Evolutionary conservation across 768 basidiomycete genomes (phyloP).

Genomic region (Lactarius hengduanensis): DNA sequence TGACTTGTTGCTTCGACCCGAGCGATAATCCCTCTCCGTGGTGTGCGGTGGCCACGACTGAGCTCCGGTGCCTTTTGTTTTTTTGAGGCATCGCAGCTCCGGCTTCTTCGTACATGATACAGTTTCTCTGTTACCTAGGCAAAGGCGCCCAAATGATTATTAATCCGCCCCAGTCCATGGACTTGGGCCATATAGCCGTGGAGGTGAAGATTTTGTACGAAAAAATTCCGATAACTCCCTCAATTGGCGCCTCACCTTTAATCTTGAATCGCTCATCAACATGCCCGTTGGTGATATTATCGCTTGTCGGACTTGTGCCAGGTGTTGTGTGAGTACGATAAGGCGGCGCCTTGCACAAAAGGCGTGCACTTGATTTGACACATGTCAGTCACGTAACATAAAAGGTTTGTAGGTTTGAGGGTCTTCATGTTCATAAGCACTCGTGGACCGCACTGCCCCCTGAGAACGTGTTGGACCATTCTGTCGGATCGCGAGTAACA

Average conservation of each 20-base stretch:
- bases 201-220: slow-evolving; percentile 18
- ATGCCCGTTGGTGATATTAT: slow-evolving; percentile 2
- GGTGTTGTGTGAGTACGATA: not conserved
- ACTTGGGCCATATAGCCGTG: slow-evolving; percentile 7
- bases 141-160: not conserved
- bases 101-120: not conserved
- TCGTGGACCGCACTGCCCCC: slow-evolving; percentile 11
- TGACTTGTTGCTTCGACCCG: not conserved
- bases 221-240: slow-evolving; percentile 10
- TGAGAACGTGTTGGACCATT: slow-evolving; percentile 6
- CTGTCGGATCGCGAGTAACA: slow-evolving; percentile 16
- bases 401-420: slow-evolving; percentile 7
- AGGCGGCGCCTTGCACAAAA: slow-evolving; percentile 13
- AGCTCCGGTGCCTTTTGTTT: not conserved
- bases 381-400: slow-evolving; percentile 20
- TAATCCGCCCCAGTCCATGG: not conserved
- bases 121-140: not conserved
- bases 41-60: slow-evolving; percentile 5
- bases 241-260: not conserved
- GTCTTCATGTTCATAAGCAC: slow-evolving; percentile 22
- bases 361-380: slow-evolving; percentile 7
- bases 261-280: slow-evolving; percentile 12
- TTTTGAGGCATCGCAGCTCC: not conserved
- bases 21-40: slow-evolving; percentile 14
- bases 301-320: slow-evolving; percentile 9